Evolutionary conservation across 495 filamentous ascomycete species (phyloP).

Genomic region (Talaromyces wortmannii): DNA sequence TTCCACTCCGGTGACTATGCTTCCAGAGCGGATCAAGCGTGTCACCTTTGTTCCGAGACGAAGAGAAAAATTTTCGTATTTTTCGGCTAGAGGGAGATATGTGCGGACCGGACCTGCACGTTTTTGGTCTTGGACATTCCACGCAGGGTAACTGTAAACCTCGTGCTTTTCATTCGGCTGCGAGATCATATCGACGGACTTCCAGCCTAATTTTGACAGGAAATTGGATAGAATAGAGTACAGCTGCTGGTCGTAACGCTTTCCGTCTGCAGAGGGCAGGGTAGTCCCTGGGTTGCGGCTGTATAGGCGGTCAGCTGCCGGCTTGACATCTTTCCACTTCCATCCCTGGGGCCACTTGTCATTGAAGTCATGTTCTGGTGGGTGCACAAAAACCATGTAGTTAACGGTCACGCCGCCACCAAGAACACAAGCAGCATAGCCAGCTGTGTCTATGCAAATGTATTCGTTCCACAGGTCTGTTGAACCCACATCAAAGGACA

Average conservation of each 20-base stretch:
- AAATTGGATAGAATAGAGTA: slow-evolving; percentile 53
- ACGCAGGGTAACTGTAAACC: slow-evolving; percentile 58
- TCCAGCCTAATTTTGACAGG: slow-evolving; percentile 53
- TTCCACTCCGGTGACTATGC: slow-evolving; percentile 60
- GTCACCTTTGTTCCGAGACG: slow-evolving; percentile 58
- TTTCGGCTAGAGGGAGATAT: slow-evolving; percentile 59
- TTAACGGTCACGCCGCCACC: slow-evolving; percentile 68
- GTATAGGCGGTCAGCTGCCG: slow-evolving; percentile 55
- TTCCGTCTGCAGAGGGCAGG: slow-evolving; percentile 58
- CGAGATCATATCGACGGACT: slow-evolving; percentile 51
- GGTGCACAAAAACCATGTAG: slow-evolving; percentile 48
- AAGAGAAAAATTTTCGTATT: slow-evolving; percentile 58
- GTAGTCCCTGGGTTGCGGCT: slow-evolving; percentile 63
- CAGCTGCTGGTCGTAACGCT: slow-evolving; percentile 60
- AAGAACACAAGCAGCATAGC: slow-evolving; percentile 66
- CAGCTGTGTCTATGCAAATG: slow-evolving; percentile 58
- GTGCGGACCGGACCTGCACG: slow-evolving; percentile 68
- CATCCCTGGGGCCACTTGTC: slow-evolving; percentile 68
- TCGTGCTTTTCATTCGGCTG: slow-evolving; percentile 59
- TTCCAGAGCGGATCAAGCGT: slow-evolving; percentile 55
- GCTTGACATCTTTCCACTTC: slow-evolving; percentile 56
- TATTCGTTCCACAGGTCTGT: slow-evolving; percentile 1
- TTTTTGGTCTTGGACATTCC: slow-evolving; percentile 61
- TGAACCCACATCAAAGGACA: slow-evolving; percentile 28
- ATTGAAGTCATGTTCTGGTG: slow-evolving; percentile 59